Conservation (phyloP, 2,329 filamentous ascomycete genomes). For the Ramularia collo-cygni region DNA sequence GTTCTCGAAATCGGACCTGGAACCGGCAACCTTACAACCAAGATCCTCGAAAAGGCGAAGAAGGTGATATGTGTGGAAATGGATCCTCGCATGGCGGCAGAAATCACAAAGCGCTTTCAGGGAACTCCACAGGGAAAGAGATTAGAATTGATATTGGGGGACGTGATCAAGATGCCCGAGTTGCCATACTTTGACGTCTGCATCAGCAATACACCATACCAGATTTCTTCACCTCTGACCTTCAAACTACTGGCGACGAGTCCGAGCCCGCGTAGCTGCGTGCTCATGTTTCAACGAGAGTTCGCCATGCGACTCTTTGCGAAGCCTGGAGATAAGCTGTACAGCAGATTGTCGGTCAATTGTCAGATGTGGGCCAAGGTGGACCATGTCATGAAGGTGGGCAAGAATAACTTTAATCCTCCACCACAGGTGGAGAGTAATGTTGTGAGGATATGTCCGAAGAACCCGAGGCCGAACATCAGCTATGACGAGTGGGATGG, state of each 20-base stretch:
- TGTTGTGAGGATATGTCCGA: conserved; percentile 83
- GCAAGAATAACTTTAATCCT: conserved; percentile 92
- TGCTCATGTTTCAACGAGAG: conserved; percentile 96
- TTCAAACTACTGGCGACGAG: conserved; percentile 81
- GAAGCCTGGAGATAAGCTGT: conserved; percentile 78
- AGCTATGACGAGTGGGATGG: conserved; percentile 96
- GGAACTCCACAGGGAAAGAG: conserved; percentile 77
- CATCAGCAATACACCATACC: conserved; percentile 69
- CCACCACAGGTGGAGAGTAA: conserved; percentile 88
- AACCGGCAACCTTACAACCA: conserved; percentile 80
- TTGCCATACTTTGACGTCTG: conserved; percentile 75
- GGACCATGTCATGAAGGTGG: conserved; percentile 78
- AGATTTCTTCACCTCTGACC: conserved; percentile 85
- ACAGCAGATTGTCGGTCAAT: conserved; percentile 85
- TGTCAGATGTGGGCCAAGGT: conserved; percentile 84
- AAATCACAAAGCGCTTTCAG: conserved; percentile 89
- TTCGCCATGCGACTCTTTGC: conserved; percentile 88
- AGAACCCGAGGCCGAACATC: conserved; percentile 77
- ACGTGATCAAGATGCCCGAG: conserved; percentile 79
- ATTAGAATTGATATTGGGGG: conserved; percentile 80
- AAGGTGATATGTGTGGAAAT: conserved; percentile 82
- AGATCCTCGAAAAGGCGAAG: conserved; percentile 81
- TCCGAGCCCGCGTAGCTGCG: conserved; percentile 72
- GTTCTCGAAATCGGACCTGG: conserved; percentile 91
- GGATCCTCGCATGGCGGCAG: conserved; percentile 93